These are phyloP conservation scores for Saturnispora mendoncae DNA, from an alignment of 805 yeast species.

Conservation along the genomic window DNA sequence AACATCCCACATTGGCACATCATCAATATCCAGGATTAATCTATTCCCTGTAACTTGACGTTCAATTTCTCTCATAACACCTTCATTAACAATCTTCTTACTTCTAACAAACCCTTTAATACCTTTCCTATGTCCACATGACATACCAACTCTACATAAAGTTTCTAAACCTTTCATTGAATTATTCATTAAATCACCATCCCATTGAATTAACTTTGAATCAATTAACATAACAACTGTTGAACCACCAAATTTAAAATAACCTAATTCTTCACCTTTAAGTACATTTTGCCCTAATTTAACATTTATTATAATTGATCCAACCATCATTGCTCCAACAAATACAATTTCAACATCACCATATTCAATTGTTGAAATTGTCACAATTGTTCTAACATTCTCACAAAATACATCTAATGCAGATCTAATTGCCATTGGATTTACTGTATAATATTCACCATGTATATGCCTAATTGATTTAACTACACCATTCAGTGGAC, in stretches of 20 bases:
- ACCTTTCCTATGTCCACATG: slow-evolving; percentile 66
- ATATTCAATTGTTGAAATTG: slow-evolving; percentile 66
- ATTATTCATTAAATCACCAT: slow-evolving; percentile 62
- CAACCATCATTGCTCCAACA: slow-evolving; percentile 99
- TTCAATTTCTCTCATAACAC: slow-evolving; percentile 10
- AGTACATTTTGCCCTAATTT: slow-evolving; percentile 46
- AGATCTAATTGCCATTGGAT: slow-evolving; percentile 93
- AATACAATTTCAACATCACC: slow-evolving; percentile 72
- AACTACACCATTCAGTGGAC: slow-evolving; percentile 70
- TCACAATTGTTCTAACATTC: slow-evolving; percentile 69
- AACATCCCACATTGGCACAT: slow-evolving; percentile 25
- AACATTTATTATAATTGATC: slow-evolving; percentile 70
- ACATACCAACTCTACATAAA: slow-evolving; percentile 81
- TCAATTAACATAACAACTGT: slow-evolving; percentile 68
- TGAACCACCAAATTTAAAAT: slow-evolving; percentile 94
- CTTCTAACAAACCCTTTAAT: slow-evolving; percentile 16
- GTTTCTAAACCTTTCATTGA: slow-evolving; percentile 71
- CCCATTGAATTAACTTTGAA: slow-evolving; percentile 44
- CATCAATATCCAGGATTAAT: slow-evolving; percentile 12
- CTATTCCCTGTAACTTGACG: slow-evolving; percentile 15
- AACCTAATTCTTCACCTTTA: slow-evolving; percentile 83
- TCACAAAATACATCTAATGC: slow-evolving; percentile 88
- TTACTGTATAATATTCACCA: slow-evolving; percentile 93
- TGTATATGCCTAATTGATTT: slow-evolving; percentile 60
- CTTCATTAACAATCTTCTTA: slow-evolving; percentile 4